Evolutionary conservation across 1,284 basidiomycete species (phyloP).

Genomic region (Caloboletus inedulis): DNA sequence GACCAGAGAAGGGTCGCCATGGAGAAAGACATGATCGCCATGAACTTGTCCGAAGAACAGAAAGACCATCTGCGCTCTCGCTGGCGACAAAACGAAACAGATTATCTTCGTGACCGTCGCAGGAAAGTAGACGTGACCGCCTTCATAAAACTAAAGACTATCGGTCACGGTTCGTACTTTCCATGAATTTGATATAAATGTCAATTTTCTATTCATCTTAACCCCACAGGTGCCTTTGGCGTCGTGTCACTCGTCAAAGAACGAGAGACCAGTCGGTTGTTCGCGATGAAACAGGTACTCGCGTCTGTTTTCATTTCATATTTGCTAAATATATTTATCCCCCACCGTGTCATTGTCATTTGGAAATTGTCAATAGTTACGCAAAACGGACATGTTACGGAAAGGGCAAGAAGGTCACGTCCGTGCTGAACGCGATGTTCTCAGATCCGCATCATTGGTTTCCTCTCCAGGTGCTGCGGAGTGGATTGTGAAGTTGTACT

Average conservation of each 20-base stretch:
- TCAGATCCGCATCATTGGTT: slow-evolving; percentile 76
- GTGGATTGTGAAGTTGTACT: slow-evolving; percentile 93
- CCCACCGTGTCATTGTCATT: slow-evolving; percentile 14
- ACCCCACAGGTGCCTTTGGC: slow-evolving; percentile 80
- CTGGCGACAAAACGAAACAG: slow-evolving; percentile 86
- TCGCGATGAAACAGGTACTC: slow-evolving; percentile 92
- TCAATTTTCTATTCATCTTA: slow-evolving; percentile 27
- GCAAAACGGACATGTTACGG: slow-evolving; percentile 95
- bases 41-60: slow-evolving; percentile 67
- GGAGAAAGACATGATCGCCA: slow-evolving; percentile 80
- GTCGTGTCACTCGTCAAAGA: slow-evolving; percentile 93
- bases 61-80: slow-evolving; percentile 71
- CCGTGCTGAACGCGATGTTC: slow-evolving; percentile 85
- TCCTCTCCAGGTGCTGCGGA: slow-evolving; percentile 68
- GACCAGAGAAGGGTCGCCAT: slow-evolving; percentile 83
- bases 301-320: slow-evolving; percentile 28
- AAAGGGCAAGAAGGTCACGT: slow-evolving; percentile 98
- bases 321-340: slow-evolving; percentile 29
- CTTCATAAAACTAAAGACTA: slow-evolving; percentile 90
- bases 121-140: slow-evolving; percentile 80
- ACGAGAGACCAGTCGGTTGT: slow-evolving; percentile 73
- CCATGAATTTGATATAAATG: slow-evolving; percentile 25
- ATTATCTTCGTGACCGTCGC: slow-evolving; percentile 82
- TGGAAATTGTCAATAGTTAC: slow-evolving; percentile 52
- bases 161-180: slow-evolving; percentile 78